These are phyloP conservation scores for Lotmaria passim DNA, from an alignment of 208 protist species.

Conservation along the genomic window DNA sequence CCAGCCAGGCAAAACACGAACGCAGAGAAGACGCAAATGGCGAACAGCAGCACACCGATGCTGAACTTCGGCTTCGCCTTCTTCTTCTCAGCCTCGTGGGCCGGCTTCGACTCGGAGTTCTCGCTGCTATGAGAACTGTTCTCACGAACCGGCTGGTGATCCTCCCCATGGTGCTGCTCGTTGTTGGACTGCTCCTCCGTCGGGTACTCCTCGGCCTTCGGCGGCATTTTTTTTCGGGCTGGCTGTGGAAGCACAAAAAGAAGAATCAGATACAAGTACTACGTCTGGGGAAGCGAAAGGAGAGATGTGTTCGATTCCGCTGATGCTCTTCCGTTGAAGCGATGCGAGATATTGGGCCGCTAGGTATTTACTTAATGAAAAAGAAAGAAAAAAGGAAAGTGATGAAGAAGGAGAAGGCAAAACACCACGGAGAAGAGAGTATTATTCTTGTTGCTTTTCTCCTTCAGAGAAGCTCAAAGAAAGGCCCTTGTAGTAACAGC, in stretches of 20 bases:
- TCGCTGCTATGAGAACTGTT: slow-evolving; percentile 20
- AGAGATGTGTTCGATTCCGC: neutral
- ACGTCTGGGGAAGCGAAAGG: neutral
- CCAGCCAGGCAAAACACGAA: slow-evolving; percentile 58
- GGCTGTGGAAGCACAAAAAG: too few relatives aligned
- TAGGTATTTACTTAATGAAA: slow-evolving; percentile 7
- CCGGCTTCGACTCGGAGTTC: slow-evolving; percentile 19
- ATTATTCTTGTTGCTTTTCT: too few relatives aligned
- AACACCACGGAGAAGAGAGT: neutral
- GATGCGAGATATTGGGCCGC: slow-evolving; percentile 11
- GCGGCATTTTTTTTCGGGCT: slow-evolving; percentile 16
- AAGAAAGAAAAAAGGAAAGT: neutral
- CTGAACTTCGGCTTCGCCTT: slow-evolving; percentile 31
- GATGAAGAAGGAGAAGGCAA: neutral
- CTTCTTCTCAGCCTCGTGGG: slow-evolving; percentile 12
- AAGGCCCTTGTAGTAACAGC: too few relatives aligned
- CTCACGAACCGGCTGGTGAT: slow-evolving; percentile 39
- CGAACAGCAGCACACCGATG: slow-evolving; percentile 48
- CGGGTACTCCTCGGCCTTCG: slow-evolving; percentile 34
- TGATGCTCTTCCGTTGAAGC: slow-evolving; percentile 4
- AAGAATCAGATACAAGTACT: too few relatives aligned
- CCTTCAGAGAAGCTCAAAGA: too few relatives aligned
- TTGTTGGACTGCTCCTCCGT: slow-evolving; percentile 29
- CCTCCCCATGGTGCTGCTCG: slow-evolving; percentile 20
- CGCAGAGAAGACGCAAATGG: slow-evolving; percentile 39